Base-by-base conservation (phyloP, 441 rosid species). In the Eutrema salsugineum region DNA sequence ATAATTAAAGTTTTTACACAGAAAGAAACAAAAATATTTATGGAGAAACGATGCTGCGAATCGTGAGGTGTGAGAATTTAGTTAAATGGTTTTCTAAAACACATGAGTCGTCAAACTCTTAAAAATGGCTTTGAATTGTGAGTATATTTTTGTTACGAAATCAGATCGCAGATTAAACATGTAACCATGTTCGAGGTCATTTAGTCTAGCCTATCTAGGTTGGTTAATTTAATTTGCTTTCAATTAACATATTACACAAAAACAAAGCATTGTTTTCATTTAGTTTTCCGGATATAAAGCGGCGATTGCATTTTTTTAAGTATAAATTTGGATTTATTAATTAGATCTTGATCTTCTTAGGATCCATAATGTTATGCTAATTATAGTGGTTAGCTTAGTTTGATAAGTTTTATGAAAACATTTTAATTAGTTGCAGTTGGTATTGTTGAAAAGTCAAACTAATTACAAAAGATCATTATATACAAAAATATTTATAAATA, bases 391-490 rank as follows among this genome's bases (percentile, higher is more conserved):
- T 44, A 16, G 60, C 43, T 38, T 56, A 68, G 15, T 68, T 43
- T 55, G 54, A 54, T 67, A 5, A 68, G 63, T 42, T 56, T 68
- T 46, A 49, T 46, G 39, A 46, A 46, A 24, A 46, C 42, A 46
- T 11, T 33, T 22, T 22, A 47, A 16, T 9, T 8, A 47, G 22
- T 9, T 8, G 50, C 9, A 28, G 50, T 60, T 49, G 74, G 22
- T 36, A 28, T 39, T 6, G 68, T 50, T 61, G 68, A 60, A 49
- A 59, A 39, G 61, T 39, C 61, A 70, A 70, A 58, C 32, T 32
- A 36, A 8, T 12, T 38, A 12, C 35, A 35, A 35, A 33, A 33
- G 16, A 42, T 42, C 30, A 11, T 16, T 19, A 12, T 28, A 51
- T 11, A 39, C 28, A 15, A 20, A 20, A 44, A 9, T 22, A 22